Conservation (phyloP, 345 rosid species). For the Rubroshorea leprosula region DNA sequence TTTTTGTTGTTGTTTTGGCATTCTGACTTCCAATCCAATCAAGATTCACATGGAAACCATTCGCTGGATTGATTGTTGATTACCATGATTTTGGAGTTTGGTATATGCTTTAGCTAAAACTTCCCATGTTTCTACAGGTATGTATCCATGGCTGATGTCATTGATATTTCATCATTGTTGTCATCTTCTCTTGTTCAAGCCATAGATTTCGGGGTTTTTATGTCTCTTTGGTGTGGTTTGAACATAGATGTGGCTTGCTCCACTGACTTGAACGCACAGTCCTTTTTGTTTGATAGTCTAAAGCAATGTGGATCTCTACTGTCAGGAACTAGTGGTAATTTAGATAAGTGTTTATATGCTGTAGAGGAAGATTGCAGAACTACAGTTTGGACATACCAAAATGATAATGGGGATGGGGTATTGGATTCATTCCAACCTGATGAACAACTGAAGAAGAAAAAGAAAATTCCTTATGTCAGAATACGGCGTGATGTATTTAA, state of each 20-base stretch:
- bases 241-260: conserved; percentile 42
- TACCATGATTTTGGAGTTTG: background rate
- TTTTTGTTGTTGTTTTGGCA: too few relatives aligned
- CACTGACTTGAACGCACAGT: conserved; percentile 19
- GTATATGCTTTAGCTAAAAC: background rate
- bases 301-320: conserved; percentile 60
- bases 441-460: conserved; percentile 74
- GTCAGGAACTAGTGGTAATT: conserved; percentile 61
- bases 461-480: conserved; percentile 57
- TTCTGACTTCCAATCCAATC: too few relatives aligned
- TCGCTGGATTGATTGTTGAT: too few relatives aligned
- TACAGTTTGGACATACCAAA: conserved; percentile 72
- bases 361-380: conserved; percentile 81
- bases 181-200: conserved; percentile 51
- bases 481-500: conserved; percentile 56
- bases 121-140: conserved; percentile 42
- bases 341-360: conserved; percentile 55
- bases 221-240: conserved; percentile 60
- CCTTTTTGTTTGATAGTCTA: conserved; percentile 41
- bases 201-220: conserved; percentile 77
- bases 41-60: too few relatives aligned
- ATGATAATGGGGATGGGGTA: conserved; percentile 44
- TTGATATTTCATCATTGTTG: conserved; percentile 61
- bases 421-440: conserved; percentile 77
- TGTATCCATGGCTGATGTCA: conserved; percentile 71